Conservation (phyloP, 495 filamentous ascomycete species). For the Aspergillus bertholletiae region DNA sequence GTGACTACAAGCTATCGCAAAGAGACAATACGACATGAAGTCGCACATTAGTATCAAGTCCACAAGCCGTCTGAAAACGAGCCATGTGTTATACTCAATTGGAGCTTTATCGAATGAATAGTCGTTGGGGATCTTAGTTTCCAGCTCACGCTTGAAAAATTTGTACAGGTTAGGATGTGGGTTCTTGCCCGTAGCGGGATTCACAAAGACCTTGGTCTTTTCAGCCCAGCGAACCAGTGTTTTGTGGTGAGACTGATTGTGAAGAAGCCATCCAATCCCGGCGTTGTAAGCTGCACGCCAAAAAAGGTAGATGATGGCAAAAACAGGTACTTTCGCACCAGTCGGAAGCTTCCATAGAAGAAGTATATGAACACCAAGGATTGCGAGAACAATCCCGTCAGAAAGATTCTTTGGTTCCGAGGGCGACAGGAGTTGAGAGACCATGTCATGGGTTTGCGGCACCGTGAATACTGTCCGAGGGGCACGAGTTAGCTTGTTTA, state of each 20-base stretch:
- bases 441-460: slow-evolving; percentile 97
- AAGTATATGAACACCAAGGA: slow-evolving; percentile 70
- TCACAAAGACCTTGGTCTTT: slow-evolving; percentile 79
- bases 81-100: slow-evolving; percentile 98
- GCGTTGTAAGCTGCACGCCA: slow-evolving; percentile 91
- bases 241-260: slow-evolving; percentile 83
- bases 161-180: slow-evolving; percentile 76
- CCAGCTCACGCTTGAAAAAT: slow-evolving; percentile 80
- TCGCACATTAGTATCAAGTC: slow-evolving; percentile 98
- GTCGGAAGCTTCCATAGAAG: slow-evolving; percentile 68
- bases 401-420: slow-evolving; percentile 91
- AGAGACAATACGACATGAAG: slow-evolving; percentile 93
- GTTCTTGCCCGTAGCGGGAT: slow-evolving; percentile 74
- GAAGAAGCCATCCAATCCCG: slow-evolving; percentile 87
- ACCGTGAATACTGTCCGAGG: slow-evolving; percentile 85
- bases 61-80: slow-evolving; percentile 89
- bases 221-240: slow-evolving; percentile 85
- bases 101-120: slow-evolving; percentile 92
- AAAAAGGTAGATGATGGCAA: slow-evolving; percentile 80
- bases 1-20: slow-evolving; percentile 84
- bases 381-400: slow-evolving; percentile 75
- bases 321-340: slow-evolving; percentile 64
- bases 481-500: background rate
- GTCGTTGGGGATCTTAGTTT: slow-evolving; percentile 89
- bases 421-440: slow-evolving; percentile 94